Evolutionary conservation across 495 filamentous ascomycete genomes (phyloP), one percentile per base, ranked within the genome.

Genomic region (Daldinia childiae): DNA sequence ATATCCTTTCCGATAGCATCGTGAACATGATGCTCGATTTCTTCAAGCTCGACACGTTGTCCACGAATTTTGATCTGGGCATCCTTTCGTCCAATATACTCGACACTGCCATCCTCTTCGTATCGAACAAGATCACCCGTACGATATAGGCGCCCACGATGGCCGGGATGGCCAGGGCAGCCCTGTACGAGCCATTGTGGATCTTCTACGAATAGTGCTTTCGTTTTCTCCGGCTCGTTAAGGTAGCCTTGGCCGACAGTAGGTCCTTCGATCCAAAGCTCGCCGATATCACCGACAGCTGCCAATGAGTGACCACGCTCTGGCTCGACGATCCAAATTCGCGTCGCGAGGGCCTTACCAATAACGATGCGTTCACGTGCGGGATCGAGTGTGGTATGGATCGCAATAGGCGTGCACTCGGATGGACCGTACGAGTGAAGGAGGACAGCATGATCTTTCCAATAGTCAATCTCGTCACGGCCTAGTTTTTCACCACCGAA

Each of bases 1-100:
- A 41, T 41, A 11, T 41, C n/a, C 39, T 41, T 41, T 17, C 39
- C 39, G 39, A 41, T 17, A 41, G 39, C 39, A 17, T 41, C 39
- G 39, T 41, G 39, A n/a, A 41, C 39, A 6, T 41, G 39, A 41
- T 41, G 39, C 15, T 41, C 39, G 15, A 41, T 41, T 6, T 41
- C 39, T 41, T 41, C 39, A 41, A 56, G 29, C 14, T 56, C 52
- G 29, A 56, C 27, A 17, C 52, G 52, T 11, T 56, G 21, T 17
- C 52, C 52, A 29, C 52, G 52, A 24, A 56, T 17, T 9, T 56
- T 56, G 52, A 56, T 29, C 29, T 56, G 52, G 15, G 27, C 24
- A 34, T 56, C 52, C 7, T 56, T 56, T 6, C 52, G 21, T 17
- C 21, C 52, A 24, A 56, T 29, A 56, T 29, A 56, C 27, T 56